phyloP scores from a whole-genome alignment of 2,329 filamentous ascomycete genomes.

The Diplodia scrobiculata region DNA sequence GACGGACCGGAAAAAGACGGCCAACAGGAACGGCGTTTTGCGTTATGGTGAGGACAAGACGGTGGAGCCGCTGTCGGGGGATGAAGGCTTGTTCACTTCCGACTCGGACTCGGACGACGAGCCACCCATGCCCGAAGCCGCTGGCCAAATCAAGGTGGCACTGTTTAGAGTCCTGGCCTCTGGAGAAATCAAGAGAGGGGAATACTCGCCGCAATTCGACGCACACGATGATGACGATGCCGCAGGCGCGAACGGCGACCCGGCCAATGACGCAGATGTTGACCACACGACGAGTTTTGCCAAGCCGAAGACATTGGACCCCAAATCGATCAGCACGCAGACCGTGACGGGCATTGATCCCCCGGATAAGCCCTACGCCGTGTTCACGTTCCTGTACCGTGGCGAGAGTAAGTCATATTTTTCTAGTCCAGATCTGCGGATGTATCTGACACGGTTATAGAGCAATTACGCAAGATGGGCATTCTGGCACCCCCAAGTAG shows the following conservation, averaged over 20 bases:
- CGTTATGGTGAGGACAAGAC: slow-evolving; percentile 78
- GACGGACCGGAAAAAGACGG: slow-evolving; percentile 45
- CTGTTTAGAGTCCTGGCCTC: slow-evolving; percentile 94
- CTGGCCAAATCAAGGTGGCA: slow-evolving; percentile 96
- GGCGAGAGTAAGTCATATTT: slow-evolving; percentile 75
- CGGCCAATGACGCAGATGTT: slow-evolving; percentile 72
- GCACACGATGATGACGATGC: slow-evolving; percentile 90
- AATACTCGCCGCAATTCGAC: slow-evolving; percentile 97
- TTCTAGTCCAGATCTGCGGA: background rate
- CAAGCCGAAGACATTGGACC: slow-evolving; percentile 92
- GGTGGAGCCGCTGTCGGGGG: slow-evolving; percentile 71
- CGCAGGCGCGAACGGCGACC: slow-evolving; percentile 54
- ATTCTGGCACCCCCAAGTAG: slow-evolving; percentile 72
- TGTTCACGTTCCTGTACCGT: slow-evolving; percentile 96
- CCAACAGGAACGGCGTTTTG: slow-evolving; percentile 61
- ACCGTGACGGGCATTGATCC: slow-evolving; percentile 98
- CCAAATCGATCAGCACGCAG: slow-evolving; percentile 96
- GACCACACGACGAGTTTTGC: slow-evolving; percentile 98
- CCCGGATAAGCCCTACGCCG: slow-evolving; percentile 91
- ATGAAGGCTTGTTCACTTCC: slow-evolving; percentile 64
- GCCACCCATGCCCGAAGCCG: slow-evolving; percentile 83
- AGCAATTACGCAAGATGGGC: slow-evolving; percentile 95
- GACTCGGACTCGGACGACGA: slow-evolving; percentile 77
- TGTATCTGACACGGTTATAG: slow-evolving; percentile 50
- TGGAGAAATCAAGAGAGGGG: slow-evolving; percentile 95